Evolutionary conservation across 108 stramenopile species (phyloP), one percentile per base, ranked within the genome.

Genomic region (Aureococcus anophagefferens): DNA sequence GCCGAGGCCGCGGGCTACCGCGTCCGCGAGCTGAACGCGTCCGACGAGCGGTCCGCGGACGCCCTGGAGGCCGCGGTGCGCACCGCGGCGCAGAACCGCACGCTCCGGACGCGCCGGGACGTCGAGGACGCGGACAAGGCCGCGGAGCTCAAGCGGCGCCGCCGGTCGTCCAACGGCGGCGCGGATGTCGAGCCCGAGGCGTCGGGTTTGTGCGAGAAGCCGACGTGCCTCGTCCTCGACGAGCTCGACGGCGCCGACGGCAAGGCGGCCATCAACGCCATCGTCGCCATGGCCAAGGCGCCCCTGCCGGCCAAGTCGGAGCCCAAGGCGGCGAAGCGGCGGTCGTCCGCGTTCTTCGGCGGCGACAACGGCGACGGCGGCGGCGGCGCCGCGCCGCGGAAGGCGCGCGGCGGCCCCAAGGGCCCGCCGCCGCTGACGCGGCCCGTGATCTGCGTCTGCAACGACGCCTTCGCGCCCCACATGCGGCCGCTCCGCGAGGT

Each of bases 221-320:
- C 93, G 51, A 96, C 89, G 67, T 91, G 89, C 62, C 67, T 98
- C 75, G 91, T 98, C 69, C 79, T 98, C 7, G 98, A 98, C 76
- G 98, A 97, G 80, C 80, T 96, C 51, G 98, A 98, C 72, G 98
- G 98, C 17, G 90, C 93, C 5, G 98, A 96, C 80, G 92, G 90
- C 66, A 88, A 85, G 71, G 68, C 83, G 46, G 84, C 93, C 33
- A 87, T 96, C 32, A 71, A 85, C 16, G 77, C 87, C 44, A 77
- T 98, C 63, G 88, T 95, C 45, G 83, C 91, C 29, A 90, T 98
- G 69, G 87, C 92, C 72, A 88, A 87, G 40, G 86, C 89, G 7
- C 90, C 88, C 5, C 78, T 90, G 16, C 87, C 89, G 21, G 0
- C 68, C 31, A 64, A 68, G 28, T n/a, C n/a, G n/a, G n/a, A n/a